Base-by-base conservation (phyloP, 441 rosid species). In the Gossypium lobatum region DNA sequence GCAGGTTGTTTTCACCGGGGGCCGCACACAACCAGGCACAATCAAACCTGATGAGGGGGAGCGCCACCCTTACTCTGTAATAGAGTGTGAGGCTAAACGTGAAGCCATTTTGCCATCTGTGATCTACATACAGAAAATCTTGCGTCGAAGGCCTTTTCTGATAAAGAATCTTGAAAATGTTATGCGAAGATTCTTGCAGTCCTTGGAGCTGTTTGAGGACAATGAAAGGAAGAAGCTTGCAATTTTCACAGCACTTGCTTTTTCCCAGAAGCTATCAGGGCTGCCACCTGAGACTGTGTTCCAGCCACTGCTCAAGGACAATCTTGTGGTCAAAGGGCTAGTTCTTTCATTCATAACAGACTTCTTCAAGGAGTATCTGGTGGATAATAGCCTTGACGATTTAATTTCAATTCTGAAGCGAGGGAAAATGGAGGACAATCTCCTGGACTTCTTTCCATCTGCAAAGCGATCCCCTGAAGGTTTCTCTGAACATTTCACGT, bases 131-230 rank as follows among this genome's bases (percentile, higher is more conserved):
- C 97, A 95, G 82, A 91, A 93, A 81, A 91, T 91, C 73, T 71
- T 95, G 85, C 85, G 97, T 69, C 87, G 99, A 78, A 90, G 77
- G 79, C 97, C 99, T 3, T 95, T 95, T 80, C 94, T 95, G 72
- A 95, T 95, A 10, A 95, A 95, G 89, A 93, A 88, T 70, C 98
- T 95, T 61, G 99, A 95, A 88, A 93, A 95, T 91, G 98, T 95
- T 73, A 93, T 83, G 77, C 92, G 86, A 77, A 90, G 89, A 73
- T 88, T 95, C 88, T 81, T 95, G 75, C 99, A 95, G 80, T 95
- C 99, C 1, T 80, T 95, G 88, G 99, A 95, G 82, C 95, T 95
- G 39, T 95, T 93, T 48, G 97, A 95, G 85, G 97, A 95, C 74
- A 88, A 91, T 87, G 99, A 95, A 74, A 89, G 99, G 87, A 95